Base-by-base conservation (phyloP, 169 alveolate species). In the Cryptosporidium sp. region DNA sequence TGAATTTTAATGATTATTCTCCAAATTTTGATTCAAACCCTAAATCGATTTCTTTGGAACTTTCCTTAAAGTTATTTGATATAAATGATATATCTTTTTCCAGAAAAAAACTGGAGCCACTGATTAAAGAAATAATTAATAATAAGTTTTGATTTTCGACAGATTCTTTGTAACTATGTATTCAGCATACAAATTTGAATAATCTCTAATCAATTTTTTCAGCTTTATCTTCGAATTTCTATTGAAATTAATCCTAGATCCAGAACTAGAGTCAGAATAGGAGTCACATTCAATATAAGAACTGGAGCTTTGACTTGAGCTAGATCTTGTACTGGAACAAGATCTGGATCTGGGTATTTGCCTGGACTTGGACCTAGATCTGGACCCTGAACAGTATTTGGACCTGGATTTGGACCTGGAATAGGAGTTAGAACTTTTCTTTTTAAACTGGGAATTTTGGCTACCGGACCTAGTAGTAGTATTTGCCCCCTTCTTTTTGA, bases 121-220 rank as follows among this genome's bases (percentile, higher is more conserved):
- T 80, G 0, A 23, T 80, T 41, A 65, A 80, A 23, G 70, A 37
- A 7, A 18, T 62, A 43, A 62, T 59, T 59, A 74, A 35, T 41
- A 33, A 37, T 58, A 80, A n/a, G 23, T 31, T 21, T 26, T 41
- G 50, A 80, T 61, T 67, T 65, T 80, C 1, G 89, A 80, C 29
- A 80, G 10, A 43, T 65, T 80, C 23, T 80, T 59, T 39, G 55
- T 26, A 31, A 80, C 51, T 0, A 80, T 23, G 26, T 80, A 80
- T 50, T 80, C 89, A 7, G 89, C 89, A 80, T 62, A 80, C n/a
- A 80, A 37, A 65, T 65, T 80, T n/a, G 89, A 59, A 26, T 80
- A 80, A 10, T 80, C 89, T 43, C 14, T 80, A 29, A 80, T 80
- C 3, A 65, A 31, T 10, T 62, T 55, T 29, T 62, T 37, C n/a